Conservation (phyloP, 371 early-diverging fungal species). For the Umbelopsis sp. region DNA sequence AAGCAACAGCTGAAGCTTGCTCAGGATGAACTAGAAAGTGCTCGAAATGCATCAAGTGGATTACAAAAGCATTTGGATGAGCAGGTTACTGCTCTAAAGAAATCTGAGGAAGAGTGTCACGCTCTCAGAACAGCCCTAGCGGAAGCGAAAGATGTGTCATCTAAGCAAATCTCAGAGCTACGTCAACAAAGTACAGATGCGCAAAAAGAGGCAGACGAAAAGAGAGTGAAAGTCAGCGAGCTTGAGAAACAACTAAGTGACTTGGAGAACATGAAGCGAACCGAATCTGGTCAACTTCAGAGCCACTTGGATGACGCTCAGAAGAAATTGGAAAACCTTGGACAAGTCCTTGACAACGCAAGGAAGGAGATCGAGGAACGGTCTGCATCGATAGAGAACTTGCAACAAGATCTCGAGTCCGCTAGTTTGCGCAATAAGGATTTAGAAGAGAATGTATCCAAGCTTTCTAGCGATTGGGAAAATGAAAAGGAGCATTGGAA, state of each 20-base stretch:
- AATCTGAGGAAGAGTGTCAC: not conserved
- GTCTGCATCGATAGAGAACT: not conserved
- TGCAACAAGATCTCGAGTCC: not conserved
- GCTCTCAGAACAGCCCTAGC: not conserved
- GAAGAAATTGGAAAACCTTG: not conserved
- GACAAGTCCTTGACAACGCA: not conserved
- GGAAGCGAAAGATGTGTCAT: not conserved
- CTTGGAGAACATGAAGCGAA: not conserved
- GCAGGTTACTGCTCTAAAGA: not conserved
- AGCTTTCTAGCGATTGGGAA: not conserved
- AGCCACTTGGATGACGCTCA: not conserved
- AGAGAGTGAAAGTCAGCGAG: not conserved
- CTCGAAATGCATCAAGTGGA: not conserved
- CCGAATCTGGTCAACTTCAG: not conserved
- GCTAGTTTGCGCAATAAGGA: not conserved
- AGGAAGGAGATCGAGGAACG: not conserved
- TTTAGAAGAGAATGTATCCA: not conserved
- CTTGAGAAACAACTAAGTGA: not conserved
- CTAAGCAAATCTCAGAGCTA: not conserved
- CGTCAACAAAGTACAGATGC: not conserved
- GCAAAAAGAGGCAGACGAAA: not conserved
- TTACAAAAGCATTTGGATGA: not conserved
- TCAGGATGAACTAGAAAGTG: not conserved
- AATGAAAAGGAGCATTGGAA: not conserved
- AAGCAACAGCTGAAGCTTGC: not conserved